Percentiles rank a stretch among this genome's conserved stretches.
These are phyloP conservation scores for Hypoxylon rubiginosum DNA, from an alignment of 2,329 filamentous ascomycete species.

Conservation along the genomic window DNA sequence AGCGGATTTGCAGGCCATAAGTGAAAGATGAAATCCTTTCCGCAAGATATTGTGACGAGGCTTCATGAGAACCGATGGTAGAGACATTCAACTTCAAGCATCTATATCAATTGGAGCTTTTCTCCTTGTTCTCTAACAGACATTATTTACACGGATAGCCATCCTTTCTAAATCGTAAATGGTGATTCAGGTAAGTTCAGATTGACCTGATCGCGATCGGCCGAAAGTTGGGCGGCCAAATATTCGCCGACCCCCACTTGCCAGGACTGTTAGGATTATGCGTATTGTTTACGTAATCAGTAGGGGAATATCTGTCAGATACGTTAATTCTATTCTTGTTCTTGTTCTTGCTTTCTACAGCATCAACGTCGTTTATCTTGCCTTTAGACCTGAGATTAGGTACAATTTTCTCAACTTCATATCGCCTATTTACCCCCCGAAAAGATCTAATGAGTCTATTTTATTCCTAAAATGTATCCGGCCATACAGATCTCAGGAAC, in stretches of 20 bases:
- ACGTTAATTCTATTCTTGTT: too few species aligned
- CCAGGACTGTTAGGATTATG: too few species aligned
- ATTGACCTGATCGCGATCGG: not conserved
- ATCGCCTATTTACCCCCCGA: not conserved
- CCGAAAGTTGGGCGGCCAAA: not conserved
- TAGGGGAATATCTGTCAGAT: too few species aligned
- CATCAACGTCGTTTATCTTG: not conserved
- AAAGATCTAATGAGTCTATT: not conserved
- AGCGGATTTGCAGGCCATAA: not conserved
- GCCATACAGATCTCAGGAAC: not conserved
- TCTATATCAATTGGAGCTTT: not conserved
- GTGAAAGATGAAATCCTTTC: too few species aligned
- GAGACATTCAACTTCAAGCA: not conserved
- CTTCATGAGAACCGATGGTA: not conserved
- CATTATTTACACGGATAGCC: not conserved
- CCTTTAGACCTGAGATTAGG: not conserved
- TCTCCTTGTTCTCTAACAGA: not conserved
- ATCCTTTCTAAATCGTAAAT: not conserved
- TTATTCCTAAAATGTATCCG: not conserved
- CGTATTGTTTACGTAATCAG: too few species aligned
- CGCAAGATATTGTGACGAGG: not conserved
- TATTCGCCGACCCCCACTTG: not conserved
- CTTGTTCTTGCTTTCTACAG: not conserved
- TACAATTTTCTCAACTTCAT: not conserved
- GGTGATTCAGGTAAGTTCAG: not conserved